phyloP scores from a whole-genome alignment of 805 yeast species.

The Saturnispora dispora region DNA sequence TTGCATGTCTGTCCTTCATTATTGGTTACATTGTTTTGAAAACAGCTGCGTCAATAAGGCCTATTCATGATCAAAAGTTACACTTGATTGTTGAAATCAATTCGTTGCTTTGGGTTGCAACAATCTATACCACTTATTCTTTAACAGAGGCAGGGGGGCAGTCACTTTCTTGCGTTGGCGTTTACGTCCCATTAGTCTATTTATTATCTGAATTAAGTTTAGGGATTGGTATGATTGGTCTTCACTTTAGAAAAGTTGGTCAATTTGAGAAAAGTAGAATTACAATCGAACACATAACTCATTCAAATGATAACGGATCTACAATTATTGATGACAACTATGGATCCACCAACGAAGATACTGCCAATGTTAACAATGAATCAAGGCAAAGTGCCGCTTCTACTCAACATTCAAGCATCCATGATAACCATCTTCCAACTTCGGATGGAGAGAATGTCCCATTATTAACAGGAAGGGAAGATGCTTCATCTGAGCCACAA shows the following conservation, averaged over 20 bases:
- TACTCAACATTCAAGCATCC: background rate
- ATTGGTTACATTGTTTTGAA: slow-evolving; percentile 50
- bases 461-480: slow-evolving; percentile 11
- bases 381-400: background rate
- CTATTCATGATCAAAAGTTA: slow-evolving; percentile 53
- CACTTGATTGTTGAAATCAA: slow-evolving; percentile 47
- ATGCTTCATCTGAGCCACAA: background rate
- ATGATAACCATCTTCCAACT: background rate
- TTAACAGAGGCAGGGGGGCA: slow-evolving; percentile 45
- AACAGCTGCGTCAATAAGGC: slow-evolving; percentile 33
- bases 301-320: slow-evolving; percentile 8
- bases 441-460: slow-evolving; percentile 6
- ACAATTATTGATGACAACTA: background rate
- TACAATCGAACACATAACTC: slow-evolving; percentile 18
- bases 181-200: slow-evolving; percentile 4
- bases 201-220: slow-evolving; percentile 2
- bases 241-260: slow-evolving; percentile 32
- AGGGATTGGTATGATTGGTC: slow-evolving; percentile 37
- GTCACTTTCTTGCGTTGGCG: slow-evolving; percentile 25
- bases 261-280: slow-evolving; percentile 15
- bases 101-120: slow-evolving; percentile 45
- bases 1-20: slow-evolving; percentile 40
- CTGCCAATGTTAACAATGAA: slow-evolving; percentile 8
- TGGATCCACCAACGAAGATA: slow-evolving; percentile 4
- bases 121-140: slow-evolving; percentile 40